phyloP scores from a whole-genome alignment of 177 flowering plant genomes.

The Tripterygium wilfordii region DNA sequence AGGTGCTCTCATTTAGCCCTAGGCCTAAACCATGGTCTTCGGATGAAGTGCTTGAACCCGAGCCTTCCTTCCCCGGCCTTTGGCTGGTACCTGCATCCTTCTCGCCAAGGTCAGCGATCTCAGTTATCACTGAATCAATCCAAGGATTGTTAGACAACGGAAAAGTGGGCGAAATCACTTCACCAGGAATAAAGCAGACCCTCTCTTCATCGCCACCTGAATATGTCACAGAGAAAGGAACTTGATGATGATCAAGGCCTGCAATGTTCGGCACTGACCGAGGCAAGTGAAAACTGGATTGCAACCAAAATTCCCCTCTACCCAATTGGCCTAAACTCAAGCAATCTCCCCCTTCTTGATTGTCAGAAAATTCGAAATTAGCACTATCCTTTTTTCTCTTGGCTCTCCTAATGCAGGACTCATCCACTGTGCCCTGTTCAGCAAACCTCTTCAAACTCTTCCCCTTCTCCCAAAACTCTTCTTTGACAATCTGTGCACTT shows the following conservation, averaged over 20 bases:
- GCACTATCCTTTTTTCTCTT: conserved; percentile 40
- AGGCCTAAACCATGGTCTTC: conserved; percentile 44
- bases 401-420: background rate
- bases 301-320: conserved; percentile 58
- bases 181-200: conserved; percentile 45
- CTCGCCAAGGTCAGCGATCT: conserved; percentile 55
- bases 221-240: conserved; percentile 42
- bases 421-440: conserved; percentile 2
- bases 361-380: conserved; percentile 14
- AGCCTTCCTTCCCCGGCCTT: conserved; percentile 31
- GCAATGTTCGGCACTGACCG: too few relatives aligned
- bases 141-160: conserved; percentile 49
- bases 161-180: conserved; percentile 35
- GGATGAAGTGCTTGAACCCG: conserved; percentile 70
- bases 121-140: conserved; percentile 57
- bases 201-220: conserved; percentile 56
- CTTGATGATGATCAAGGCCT: conserved; percentile 29
- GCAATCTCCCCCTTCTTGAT: conserved; percentile 22
- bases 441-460: conserved; percentile 49
- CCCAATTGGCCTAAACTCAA: conserved; percentile 44
- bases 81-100: conserved; percentile 43
- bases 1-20: conserved; percentile 28
- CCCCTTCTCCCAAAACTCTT: conserved; percentile 58
- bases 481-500: conserved; percentile 31
- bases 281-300: conserved; percentile 33